Evolutionary conservation across 176 grass and related monocot genomes (phyloP), one percentile per base, ranked within the genome.

Genomic region (Aechmea fasciata): DNA sequence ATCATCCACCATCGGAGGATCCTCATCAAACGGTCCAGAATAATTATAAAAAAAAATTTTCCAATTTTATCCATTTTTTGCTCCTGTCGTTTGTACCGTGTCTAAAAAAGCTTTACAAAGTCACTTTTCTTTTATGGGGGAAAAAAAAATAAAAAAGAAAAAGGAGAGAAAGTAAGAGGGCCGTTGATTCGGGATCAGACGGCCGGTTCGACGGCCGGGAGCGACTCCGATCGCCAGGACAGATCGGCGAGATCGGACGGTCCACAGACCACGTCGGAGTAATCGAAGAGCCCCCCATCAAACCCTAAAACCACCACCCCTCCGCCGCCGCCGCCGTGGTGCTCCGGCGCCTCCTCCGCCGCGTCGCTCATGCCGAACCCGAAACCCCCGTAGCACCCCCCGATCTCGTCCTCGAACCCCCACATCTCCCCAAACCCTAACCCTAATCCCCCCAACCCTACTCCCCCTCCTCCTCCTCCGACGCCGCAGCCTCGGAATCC

Each of bases 181-280:
- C 55, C 55, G 55, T 19, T 18, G 17, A 19, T 18, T 61, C 55
- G 15, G 10, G 9, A 18, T 89, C 86, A 89, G 3, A 85, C 71
- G 63, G 86, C 78, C 0, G 86, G 86, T 89, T 82, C 85, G 3
- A 85, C 71, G 63, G 86, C 78, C 0, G 86, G 86, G 82, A 85
- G 74, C 70, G 78, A 82, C 74, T 65, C 86, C 1, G 66, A 79
- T 10, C 86, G 86, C 4, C 84, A 65, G 10, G 64, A 11, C 3
- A 49, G 0, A 67, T 67, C 55, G 1, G 54, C 75, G 62, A 88
- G 55, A 75, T 88, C 86, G 4, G 63, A 81, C 5, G 78, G 71
- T 9, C 73, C 81, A 11, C 23, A 84, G 0, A 25, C 24, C 3
- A 84, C 82, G 33, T 82, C 82, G 0, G 24, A 67, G 78, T 79